Conservation (phyloP, 495 filamentous ascomycete species). For the Cryomyces minteri region DNA sequence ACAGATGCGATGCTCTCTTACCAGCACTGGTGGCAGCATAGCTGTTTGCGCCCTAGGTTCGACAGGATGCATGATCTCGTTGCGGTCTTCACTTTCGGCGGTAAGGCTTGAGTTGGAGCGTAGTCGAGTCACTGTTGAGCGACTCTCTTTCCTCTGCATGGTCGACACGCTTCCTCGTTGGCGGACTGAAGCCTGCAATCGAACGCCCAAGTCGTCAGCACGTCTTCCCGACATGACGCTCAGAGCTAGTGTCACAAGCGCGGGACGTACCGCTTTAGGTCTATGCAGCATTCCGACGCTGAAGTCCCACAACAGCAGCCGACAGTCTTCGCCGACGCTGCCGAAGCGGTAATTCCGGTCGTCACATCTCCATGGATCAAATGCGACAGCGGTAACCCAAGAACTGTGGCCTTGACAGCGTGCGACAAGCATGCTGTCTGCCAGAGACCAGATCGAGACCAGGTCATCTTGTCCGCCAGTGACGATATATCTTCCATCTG, state of each 20-base stretch:
- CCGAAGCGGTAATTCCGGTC: slow-evolving; percentile 88
- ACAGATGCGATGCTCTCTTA: not conserved
- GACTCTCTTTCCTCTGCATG: slow-evolving; percentile 18
- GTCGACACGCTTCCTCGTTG: slow-evolving; percentile 38
- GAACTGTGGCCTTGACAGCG: slow-evolving; percentile 87
- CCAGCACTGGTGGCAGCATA: slow-evolving; percentile 64
- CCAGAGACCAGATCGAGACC: slow-evolving; percentile 81
- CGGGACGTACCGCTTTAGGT: slow-evolving; percentile 50
- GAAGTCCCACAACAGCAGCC: slow-evolving; percentile 90
- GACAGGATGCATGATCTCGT: slow-evolving; percentile 52
- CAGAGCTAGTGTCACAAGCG: too few relatives aligned
- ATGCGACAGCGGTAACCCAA: slow-evolving; percentile 85
- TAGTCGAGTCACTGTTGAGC: slow-evolving; percentile 30
- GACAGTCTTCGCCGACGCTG: slow-evolving; percentile 84
- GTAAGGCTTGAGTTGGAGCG: slow-evolving; percentile 46
- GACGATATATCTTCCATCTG: slow-evolving; percentile 87
- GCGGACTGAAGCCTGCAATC: slow-evolving; percentile 28
- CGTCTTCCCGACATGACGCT: not conserved
- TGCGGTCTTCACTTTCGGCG: slow-evolving; percentile 23
- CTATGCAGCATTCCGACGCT: slow-evolving; percentile 88
- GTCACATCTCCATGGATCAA: slow-evolving; percentile 93
- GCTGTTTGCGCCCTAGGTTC: slow-evolving; percentile 65
- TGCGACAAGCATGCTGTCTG: slow-evolving; percentile 69
- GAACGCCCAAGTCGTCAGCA: slow-evolving; percentile 11
- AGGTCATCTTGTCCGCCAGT: slow-evolving; percentile 94